Conservation (phyloP, 2,329 filamentous ascomycete species). For the Blumeria hordei region DNA sequence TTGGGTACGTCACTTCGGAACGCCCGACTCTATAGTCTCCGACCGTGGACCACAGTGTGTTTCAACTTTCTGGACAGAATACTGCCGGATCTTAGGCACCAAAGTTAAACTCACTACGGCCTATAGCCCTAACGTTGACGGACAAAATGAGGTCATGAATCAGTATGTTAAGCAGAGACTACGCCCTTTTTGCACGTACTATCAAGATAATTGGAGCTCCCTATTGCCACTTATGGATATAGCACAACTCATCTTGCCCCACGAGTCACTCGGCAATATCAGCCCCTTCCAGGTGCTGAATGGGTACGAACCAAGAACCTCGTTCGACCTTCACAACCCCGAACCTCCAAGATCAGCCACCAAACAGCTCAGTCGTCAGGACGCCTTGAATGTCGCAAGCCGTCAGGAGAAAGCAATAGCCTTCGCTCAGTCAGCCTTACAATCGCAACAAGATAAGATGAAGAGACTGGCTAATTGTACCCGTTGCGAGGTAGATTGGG, state of each 20-base stretch:
- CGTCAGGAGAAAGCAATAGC: neutral
- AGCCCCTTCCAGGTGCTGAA: neutral
- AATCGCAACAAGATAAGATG: neutral
- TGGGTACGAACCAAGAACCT: neutral
- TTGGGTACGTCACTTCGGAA: neutral
- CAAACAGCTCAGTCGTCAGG: neutral
- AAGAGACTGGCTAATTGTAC: neutral
- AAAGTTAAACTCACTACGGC: neutral
- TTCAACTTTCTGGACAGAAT: neutral
- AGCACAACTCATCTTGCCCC: neutral
- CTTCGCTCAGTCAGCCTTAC: neutral
- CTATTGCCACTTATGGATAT: neutral
- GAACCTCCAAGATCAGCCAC: neutral
- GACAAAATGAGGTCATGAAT: neutral
- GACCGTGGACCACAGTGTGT: conserved; percentile 5
- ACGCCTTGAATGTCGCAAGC: neutral
- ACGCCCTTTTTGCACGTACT: neutral
- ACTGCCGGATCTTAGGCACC: conserved; percentile 1
- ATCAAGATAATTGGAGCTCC: neutral
- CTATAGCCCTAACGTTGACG: neutral
- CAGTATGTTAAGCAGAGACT: neutral
- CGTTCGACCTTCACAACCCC: neutral
- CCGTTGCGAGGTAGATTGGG: no score
- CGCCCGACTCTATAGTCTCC: conserved; percentile 3
- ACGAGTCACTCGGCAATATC: neutral